phyloP scores from a whole-genome alignment of 352 stramenopile species.

The Phytopythium chamaehyphon region DNA sequence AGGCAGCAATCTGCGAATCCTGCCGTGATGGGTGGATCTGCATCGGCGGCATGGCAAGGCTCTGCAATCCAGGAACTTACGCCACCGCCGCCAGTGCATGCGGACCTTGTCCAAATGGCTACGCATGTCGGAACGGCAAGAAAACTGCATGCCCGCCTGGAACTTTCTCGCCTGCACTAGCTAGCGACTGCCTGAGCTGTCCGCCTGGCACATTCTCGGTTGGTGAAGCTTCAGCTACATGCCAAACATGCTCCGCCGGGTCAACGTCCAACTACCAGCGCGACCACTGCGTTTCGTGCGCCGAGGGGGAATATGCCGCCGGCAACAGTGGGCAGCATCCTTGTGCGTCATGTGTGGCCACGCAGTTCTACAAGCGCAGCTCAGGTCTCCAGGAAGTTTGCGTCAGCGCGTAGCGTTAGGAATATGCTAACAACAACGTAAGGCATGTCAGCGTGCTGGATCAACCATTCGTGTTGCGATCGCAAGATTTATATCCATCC shows the following conservation, averaged over 20 bases:
- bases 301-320: slow-evolving; percentile 32
- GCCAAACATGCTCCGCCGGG: not conserved
- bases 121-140: slow-evolving; percentile 58
- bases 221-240: slow-evolving; percentile 22
- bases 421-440: not conserved
- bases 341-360: slow-evolving; percentile 37
- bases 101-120: slow-evolving; percentile 38
- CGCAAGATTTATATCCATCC: too few species aligned
- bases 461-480: too few species aligned
- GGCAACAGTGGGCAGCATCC: slow-evolving; percentile 32
- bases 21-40: slow-evolving; percentile 69
- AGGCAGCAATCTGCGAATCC: slow-evolving; percentile 37
- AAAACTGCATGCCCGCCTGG: slow-evolving; percentile 31
- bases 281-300: slow-evolving; percentile 46
- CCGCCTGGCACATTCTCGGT: slow-evolving; percentile 52
- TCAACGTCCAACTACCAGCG: slow-evolving; percentile 10
- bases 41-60: slow-evolving; percentile 37
- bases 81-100: slow-evolving; percentile 33
- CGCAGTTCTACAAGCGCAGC: slow-evolving; percentile 19
- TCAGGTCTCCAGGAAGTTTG: slow-evolving; percentile 15
- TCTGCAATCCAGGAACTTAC: slow-evolving; percentile 57
- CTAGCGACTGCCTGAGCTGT: slow-evolving; percentile 51
- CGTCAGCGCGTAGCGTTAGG: not conserved
- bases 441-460: too few species aligned
- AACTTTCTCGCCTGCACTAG: slow-evolving; percentile 33